A percentile compares a stretch with the other conserved stretches of the same genome.
Evolutionary conservation across 148 eudicot species (phyloP).

Genomic region (Tetragonia tetragonoides): DNA sequence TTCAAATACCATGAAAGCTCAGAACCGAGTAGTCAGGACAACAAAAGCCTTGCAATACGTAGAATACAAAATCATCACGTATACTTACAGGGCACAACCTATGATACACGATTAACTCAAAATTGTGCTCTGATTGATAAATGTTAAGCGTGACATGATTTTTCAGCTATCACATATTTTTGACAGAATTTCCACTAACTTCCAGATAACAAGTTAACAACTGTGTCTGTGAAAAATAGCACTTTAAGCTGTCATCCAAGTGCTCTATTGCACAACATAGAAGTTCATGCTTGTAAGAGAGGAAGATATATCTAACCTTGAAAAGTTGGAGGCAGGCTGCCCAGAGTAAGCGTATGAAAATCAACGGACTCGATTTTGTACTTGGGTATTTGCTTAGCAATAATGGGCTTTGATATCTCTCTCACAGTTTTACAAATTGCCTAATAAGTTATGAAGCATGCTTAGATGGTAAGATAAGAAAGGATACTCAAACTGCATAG

Average conservation of each 20-base stretch:
- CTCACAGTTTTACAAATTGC: constrained; percentile 84
- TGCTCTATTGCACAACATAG: too few relatives aligned
- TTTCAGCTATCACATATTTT: background rate
- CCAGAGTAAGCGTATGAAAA: constrained; percentile 70
- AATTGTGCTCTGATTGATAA: too few relatives aligned
- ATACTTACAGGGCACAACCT: too few relatives aligned
- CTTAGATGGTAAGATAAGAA: background rate
- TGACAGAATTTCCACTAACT: too few relatives aligned
- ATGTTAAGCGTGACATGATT: background rate
- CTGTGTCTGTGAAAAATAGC: too few relatives aligned
- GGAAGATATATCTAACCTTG: constrained; percentile 49
- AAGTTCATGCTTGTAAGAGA: constrained; percentile 6
- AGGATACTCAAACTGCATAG: background rate
- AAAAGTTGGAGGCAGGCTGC: constrained; percentile 81
- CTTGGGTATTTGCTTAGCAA: constrained; percentile 88
- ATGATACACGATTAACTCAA: too few relatives aligned
- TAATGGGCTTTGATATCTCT: constrained; percentile 64
- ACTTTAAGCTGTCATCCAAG: too few relatives aligned
- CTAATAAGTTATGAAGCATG: constrained; percentile 26
- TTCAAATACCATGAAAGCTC: too few relatives aligned
- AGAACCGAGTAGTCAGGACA: too few relatives aligned
- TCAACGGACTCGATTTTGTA: constrained; percentile 83
- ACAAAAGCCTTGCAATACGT: too few relatives aligned
- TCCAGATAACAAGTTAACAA: too few relatives aligned
- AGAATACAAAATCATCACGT: too few relatives aligned